phyloP scores from a whole-genome alignment of 805 yeast species.

The Jamesozyma lodderae region DNA sequence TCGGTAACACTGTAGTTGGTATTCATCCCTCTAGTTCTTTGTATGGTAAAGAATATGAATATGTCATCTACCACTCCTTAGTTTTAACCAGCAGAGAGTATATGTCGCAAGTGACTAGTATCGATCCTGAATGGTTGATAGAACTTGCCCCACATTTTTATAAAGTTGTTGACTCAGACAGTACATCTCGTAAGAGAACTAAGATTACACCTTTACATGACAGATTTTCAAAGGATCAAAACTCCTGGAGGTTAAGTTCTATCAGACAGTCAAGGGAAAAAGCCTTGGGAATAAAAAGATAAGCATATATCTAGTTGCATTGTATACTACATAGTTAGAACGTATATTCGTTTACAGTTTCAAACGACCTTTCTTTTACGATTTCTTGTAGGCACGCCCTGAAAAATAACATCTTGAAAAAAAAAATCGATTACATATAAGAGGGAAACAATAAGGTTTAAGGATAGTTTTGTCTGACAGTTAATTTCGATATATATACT shows the following conservation, averaged over 20 bases:
- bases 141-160: constrained; percentile 67
- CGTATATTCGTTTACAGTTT: too few species aligned
- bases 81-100: constrained; percentile 80
- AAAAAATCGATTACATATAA: too few species aligned
- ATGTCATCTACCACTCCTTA: constrained; percentile 73
- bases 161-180: constrained; percentile 47
- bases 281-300: constrained; percentile 24
- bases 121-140: constrained; percentile 74
- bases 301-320: neutral
- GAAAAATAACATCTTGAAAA: too few species aligned
- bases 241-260: constrained; percentile 68
- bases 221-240: constrained; percentile 48
- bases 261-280: constrained; percentile 28
- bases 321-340: too few species aligned
- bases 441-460: too few species aligned
- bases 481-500: too few species aligned
- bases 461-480: too few species aligned
- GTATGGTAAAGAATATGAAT: constrained; percentile 55
- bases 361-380: too few species aligned
- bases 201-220: constrained; percentile 69
- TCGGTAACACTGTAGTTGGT: constrained; percentile 66
- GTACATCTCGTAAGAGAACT: constrained; percentile 46
- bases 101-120: constrained; percentile 80
- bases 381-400: too few species aligned
- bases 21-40: constrained; percentile 84